These are phyloP conservation scores for Drosera spatulata DNA, from an alignment of 179 eudicot species.

Conservation along the genomic window DNA sequence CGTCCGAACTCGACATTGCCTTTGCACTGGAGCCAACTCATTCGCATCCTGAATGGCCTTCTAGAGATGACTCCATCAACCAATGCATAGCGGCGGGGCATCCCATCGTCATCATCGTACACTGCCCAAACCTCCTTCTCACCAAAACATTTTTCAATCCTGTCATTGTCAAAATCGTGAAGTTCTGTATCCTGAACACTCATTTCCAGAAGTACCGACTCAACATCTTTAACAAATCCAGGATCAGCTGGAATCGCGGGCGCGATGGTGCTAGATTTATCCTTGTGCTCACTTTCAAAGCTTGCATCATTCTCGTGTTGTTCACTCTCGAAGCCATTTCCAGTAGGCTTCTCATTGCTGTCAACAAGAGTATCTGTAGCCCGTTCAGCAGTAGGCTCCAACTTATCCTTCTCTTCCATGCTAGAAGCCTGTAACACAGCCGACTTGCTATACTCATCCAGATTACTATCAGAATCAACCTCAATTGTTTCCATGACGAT, in stretches of 20 bases:
- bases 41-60: slow-evolving; percentile 29
- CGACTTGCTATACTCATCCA: too few species aligned
- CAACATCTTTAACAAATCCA: slow-evolving; percentile 6
- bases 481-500: too few species aligned
- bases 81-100: slow-evolving; percentile 42
- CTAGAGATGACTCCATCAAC: slow-evolving; percentile 21
- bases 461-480: too few species aligned
- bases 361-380: too few species aligned
- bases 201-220: slow-evolving; percentile 15
- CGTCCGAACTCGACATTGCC: slow-evolving; percentile 19
- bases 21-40: slow-evolving; percentile 36
- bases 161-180: slow-evolving; percentile 32
- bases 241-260: neutral
- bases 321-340: too few species aligned
- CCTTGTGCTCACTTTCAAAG: too few species aligned
- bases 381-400: too few species aligned
- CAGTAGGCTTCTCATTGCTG: too few species aligned
- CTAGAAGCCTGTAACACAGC: too few species aligned
- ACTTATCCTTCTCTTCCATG: too few species aligned
- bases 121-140: slow-evolving; percentile 48
- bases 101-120: slow-evolving; percentile 45
- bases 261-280: too few species aligned
- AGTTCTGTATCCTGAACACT: slow-evolving; percentile 40
- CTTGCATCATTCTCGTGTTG: too few species aligned
- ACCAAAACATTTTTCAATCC: slow-evolving; percentile 31